Evolutionary conservation across 2,329 filamentous ascomycete species (phyloP).

Genomic region (Aspergillus phoenicis): DNA sequence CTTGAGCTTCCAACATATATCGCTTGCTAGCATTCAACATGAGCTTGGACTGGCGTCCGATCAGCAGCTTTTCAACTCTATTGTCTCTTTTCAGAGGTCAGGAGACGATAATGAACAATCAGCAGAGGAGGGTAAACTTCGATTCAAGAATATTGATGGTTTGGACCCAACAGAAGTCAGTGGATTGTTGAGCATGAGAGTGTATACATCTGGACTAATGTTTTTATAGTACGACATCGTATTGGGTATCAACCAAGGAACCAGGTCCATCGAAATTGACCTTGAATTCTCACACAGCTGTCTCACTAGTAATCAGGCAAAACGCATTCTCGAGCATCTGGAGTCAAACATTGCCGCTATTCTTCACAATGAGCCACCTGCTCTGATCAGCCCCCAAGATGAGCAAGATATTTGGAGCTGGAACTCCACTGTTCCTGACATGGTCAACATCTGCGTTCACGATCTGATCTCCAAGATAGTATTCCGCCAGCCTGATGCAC

Average conservation of each 20-base stretch:
- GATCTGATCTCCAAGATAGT: background rate
- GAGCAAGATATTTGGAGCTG: background rate
- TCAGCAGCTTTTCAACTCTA: background rate
- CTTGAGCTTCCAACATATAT: background rate
- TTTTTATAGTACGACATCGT: background rate
- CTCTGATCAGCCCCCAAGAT: background rate
- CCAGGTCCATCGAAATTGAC: background rate
- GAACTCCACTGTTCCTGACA: background rate
- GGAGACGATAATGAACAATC: background rate
- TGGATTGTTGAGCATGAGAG: background rate
- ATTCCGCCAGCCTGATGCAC: background rate
- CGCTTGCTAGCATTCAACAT: background rate
- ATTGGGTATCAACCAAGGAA: background rate
- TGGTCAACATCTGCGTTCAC: background rate
- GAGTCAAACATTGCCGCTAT: background rate
- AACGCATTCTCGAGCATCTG: background rate
- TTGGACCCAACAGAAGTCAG: background rate
- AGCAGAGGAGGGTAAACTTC: background rate
- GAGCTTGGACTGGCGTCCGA: background rate
- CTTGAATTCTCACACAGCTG: background rate
- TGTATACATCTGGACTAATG: background rate
- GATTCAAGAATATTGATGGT: background rate
- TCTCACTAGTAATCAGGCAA: background rate
- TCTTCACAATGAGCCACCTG: background rate
- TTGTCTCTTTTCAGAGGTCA: background rate